Evolutionary conservation across 1,139 yeast genomes (phyloP).

Genomic region (Saccharomycopsis crataegensis): DNA sequence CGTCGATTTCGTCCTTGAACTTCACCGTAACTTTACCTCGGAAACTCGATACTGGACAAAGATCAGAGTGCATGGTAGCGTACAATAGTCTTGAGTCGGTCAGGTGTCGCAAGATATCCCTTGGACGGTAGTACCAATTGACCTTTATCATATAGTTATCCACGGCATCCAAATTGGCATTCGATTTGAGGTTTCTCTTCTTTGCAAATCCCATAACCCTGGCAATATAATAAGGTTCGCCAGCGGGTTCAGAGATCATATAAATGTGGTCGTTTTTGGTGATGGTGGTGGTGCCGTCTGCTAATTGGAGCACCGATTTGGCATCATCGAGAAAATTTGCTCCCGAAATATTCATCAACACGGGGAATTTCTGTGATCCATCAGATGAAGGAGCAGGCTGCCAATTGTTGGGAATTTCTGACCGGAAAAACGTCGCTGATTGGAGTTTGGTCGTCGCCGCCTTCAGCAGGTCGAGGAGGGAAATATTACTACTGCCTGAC

Average conservation of each 20-base stretch:
- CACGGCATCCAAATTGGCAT: constrained; percentile 31
- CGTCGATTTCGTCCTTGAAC: constrained; percentile 60
- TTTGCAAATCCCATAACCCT: constrained; percentile 69
- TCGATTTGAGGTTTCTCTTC: constrained; percentile 25
- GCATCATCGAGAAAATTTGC: constrained; percentile 4
- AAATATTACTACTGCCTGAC: background rate
- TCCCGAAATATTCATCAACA: constrained; percentile 1
- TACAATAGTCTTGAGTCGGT: constrained; percentile 68
- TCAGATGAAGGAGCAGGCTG: constrained; percentile 7
- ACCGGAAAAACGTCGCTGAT: background rate
- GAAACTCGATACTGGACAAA: constrained; percentile 69
- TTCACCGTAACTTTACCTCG: constrained; percentile 70
- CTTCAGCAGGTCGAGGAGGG: background rate
- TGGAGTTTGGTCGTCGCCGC: background rate
- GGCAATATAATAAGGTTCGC: constrained; percentile 90
- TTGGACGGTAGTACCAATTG: constrained; percentile 89
- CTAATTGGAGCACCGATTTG: constrained; percentile 13
- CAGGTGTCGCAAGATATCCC: constrained; percentile 67
- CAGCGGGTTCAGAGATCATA: constrained; percentile 88
- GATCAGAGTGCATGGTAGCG: constrained; percentile 83
- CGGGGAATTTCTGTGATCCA: constrained; percentile 7
- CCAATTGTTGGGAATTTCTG: constrained; percentile 18
- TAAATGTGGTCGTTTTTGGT: constrained; percentile 57
- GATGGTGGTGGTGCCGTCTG: constrained; percentile 29
- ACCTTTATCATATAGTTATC: constrained; percentile 55